Evolutionary conservation across 768 basidiomycete species (phyloP), one percentile per base, ranked within the genome.

Genomic region (Mycena capillaripes): DNA sequence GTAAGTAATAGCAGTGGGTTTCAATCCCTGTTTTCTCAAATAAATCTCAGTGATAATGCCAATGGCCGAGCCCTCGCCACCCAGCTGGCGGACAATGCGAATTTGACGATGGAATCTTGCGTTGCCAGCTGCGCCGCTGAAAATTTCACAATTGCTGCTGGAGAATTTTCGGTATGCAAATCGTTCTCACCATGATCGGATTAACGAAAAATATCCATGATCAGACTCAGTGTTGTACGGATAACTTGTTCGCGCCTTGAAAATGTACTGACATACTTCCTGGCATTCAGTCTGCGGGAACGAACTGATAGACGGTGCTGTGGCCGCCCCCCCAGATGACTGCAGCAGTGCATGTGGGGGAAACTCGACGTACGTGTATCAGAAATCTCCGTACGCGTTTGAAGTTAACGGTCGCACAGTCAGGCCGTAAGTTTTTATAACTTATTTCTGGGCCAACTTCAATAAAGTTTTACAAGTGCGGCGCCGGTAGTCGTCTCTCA

Each of bases 311-410:
- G 85, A 89, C 38, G 92, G 92, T 12, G 94, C 92, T 1, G 88
- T 86, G 1, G 57, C 76, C 16, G 88, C 87, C 0, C 73, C 83
- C 1, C 86, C 87, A 1, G 79, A 82, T 4, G 86, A 86, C 36
- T 97, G 96, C 78, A 89, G 87, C 78, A 93, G 92, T 91, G 86
- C 84, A 0, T 97, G 96, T 72, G 86, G 86, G 14, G 95, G 94
- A 23, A 91, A 90, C 70, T 38, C 88, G 19, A 84, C 88, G 93
- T 93, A 71, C 76, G 91, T 79, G 16, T 50, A 4, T 4, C 16
- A 11, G 40, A 4, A 16, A 17, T 17, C n/a, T n/a, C n/a, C n/a
- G n/a, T n/a, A n/a, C n/a, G n/a, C n/a, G 16, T 36, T 7, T 36
- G 36, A 6, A 10, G 16, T 42, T 42, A 17, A 42, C 40, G 40